Evolutionary conservation across 495 filamentous ascomycete genomes (phyloP).

Genomic region (Penicillium nucicola): DNA sequence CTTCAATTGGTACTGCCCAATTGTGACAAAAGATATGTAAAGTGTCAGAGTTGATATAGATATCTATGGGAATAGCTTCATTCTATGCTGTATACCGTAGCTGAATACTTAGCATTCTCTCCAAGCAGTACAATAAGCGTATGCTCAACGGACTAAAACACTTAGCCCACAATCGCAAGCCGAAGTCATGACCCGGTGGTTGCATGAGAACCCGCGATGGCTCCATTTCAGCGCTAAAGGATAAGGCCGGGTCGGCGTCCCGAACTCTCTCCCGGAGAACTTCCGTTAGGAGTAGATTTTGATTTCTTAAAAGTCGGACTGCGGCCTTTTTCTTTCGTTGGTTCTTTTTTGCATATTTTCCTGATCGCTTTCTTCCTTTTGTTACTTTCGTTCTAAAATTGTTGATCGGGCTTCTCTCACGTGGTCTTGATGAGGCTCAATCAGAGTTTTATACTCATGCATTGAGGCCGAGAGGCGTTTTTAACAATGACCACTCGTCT

Average conservation of each 20-base stretch:
- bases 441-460: too few species aligned
- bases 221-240: conserved; percentile 5
- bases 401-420: background rate
- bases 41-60: too few species aligned
- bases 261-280: conserved; percentile 6
- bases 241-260: conserved; percentile 12
- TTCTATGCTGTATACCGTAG: too few species aligned
- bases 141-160: background rate
- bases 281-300: background rate
- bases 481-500: background rate
- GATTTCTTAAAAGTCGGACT: background rate
- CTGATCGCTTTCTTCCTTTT: background rate
- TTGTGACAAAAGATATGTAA: background rate
- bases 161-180: background rate
- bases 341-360: background rate
- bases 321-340: conserved; percentile 15
- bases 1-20: background rate
- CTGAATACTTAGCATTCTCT: too few species aligned
- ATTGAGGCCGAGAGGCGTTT: too few species aligned
- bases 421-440: too few species aligned
- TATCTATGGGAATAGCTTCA: too few species aligned
- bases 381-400: background rate
- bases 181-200: background rate
- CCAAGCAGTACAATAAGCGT: too few species aligned
- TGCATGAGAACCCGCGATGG: background rate